Base-by-base conservation (phyloP, 352 stramenopile genomes). In the Stramenopiles sp. region DNA sequence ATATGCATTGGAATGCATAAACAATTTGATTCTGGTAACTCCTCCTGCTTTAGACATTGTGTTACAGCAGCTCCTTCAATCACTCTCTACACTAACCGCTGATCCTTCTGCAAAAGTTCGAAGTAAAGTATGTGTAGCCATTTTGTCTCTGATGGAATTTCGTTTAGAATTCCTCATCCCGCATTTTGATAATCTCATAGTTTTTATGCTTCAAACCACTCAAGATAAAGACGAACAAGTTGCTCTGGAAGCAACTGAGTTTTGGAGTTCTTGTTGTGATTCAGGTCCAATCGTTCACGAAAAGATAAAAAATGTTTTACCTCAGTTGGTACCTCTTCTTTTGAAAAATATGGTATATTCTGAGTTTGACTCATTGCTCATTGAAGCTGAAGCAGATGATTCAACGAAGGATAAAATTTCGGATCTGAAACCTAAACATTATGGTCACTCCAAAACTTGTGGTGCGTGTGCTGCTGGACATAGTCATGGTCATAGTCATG, bases 221-320 rank as follows among this genome's bases (percentile, higher is more conserved):
- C 10, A 15, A 32, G 26, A 32, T 15, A n/a, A 15, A 32, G 26
- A 32, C n/a, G 10, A n/a, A 32, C n/a, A n/a, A 32, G 26, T 32
- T 32, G 26, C 26, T 32, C n/a, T 32, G 26, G 26, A n/a, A 32
- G 26, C 26, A 15, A 32, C 26, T n/a, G 26, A 32, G 26, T 32
- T 32, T 32, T 32, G 26, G 26, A 32, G 26, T 32, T 32, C 15
- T 32, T n/a, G 26, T 32, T 15, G 26, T n/a, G n/a, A n/a, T 32
- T 32, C 26, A 32, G n/a, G 10, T 15, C n/a, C 26, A 32, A 15
- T 32, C 10, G 26, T 15, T n/a, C 10, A 32, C 10, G 15, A n/a
- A n/a, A n/a, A 32, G n/a, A n/a, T 32, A 15, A 32, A 32, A 32
- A 32, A 32, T 15, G n/a, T n/a, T 32, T n/a, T 32, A 32, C 26